These are phyloP conservation scores for Fusarium sulawesiense DNA, from an alignment of 2,329 filamentous ascomycete species.

Conservation along the genomic window DNA sequence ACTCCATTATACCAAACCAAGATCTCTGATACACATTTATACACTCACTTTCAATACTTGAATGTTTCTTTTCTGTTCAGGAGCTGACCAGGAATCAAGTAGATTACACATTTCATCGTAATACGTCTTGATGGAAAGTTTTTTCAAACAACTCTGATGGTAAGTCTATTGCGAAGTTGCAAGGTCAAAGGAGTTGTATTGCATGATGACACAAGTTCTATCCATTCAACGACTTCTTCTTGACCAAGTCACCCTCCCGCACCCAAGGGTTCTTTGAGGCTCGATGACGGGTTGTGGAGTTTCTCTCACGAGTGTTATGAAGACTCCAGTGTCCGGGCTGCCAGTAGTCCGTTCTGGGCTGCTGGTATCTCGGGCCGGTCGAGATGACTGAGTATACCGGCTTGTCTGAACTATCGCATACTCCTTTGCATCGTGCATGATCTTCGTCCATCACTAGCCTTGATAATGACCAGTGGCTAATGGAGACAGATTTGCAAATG, in stretches of 20 bases:
- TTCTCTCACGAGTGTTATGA: constrained; percentile 64
- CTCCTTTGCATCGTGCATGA: constrained; percentile 7
- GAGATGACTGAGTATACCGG: constrained; percentile 75
- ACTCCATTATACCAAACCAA: constrained; percentile 74
- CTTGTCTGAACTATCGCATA: constrained; percentile 63
- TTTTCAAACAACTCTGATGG: neutral
- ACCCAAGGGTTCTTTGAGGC: constrained; percentile 63
- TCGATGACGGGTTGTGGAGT: constrained; percentile 83
- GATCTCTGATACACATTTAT: constrained; percentile 62
- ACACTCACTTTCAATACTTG: constrained; percentile 28
- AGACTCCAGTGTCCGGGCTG: constrained; percentile 66
- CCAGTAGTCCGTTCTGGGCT: constrained; percentile 67
- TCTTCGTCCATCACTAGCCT: constrained; percentile 1
- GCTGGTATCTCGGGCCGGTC: constrained; percentile 62
- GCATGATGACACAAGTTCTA: constrained; percentile 68
- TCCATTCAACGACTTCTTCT: constrained; percentile 79
- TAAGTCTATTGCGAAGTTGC: constrained; percentile 26
- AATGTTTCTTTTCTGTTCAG: neutral
- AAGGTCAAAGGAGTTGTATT: constrained; percentile 10
- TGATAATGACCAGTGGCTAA: constrained; percentile 21
- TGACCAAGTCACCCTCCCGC: constrained; percentile 78
- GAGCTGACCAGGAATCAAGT: constrained; percentile 29
- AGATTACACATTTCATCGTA: neutral
- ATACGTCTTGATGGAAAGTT: too few species aligned
- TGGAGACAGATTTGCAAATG: constrained; percentile 8